Conservation (phyloP, 2,329 filamentous ascomycete genomes). For the Cercospora citrullina region DNA sequence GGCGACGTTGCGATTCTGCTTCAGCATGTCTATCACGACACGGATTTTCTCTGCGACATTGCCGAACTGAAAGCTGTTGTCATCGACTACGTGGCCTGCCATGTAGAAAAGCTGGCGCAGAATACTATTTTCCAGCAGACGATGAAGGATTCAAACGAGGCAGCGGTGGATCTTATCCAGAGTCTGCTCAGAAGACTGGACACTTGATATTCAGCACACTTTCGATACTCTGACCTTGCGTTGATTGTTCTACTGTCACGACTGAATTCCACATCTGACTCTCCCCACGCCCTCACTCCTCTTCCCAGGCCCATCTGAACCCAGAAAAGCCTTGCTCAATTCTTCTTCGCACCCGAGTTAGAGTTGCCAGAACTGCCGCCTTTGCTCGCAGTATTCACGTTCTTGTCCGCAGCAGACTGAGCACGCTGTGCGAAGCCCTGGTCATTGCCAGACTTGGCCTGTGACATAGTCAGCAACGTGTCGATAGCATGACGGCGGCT, state of each 20-base stretch:
- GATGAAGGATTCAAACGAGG: neutral
- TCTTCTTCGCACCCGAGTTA: constrained; percentile 9
- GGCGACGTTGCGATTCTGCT: neutral
- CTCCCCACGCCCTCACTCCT: neutral
- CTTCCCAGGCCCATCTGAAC: neutral
- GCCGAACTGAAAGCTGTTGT: constrained; percentile 1
- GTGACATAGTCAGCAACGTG: neutral
- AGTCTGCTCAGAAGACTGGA: neutral
- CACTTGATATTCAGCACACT: neutral
- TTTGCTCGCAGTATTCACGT: constrained; percentile 20
- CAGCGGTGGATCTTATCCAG: constrained; percentile 5
- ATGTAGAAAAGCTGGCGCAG: constrained; percentile 8
- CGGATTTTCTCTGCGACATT: neutral
- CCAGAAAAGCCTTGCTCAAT: neutral
- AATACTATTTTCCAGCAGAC: neutral
- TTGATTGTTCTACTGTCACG: neutral
- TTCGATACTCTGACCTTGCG: no score
- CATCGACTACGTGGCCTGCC: constrained; percentile 7
- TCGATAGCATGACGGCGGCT: neutral
- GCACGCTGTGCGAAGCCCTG: constrained; percentile 22
- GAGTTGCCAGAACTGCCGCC: constrained; percentile 6
- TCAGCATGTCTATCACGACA: neutral
- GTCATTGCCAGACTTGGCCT: constrained; percentile 25
- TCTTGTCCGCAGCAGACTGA: constrained; percentile 35
- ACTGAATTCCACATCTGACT: neutral